Base-by-base conservation (phyloP, 208 protist species). In the Porcisia deanei region DNA sequence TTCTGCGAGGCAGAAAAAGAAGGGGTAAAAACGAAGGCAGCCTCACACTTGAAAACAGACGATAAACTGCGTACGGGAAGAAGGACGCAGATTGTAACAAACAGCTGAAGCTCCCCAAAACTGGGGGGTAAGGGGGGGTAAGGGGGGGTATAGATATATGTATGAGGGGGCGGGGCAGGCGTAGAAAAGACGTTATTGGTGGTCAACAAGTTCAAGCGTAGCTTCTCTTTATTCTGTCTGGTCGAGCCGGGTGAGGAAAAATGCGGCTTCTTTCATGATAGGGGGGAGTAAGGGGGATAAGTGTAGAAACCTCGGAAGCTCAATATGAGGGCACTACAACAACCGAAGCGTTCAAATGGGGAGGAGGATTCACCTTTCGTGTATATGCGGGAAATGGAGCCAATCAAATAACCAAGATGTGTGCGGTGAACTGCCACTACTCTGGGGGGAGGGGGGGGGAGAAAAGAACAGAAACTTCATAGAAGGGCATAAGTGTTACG, bases 61-160 rank as follows among this genome's bases (percentile, higher is more conserved):
- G 22, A 65, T 73, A 49, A 82, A 52, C 45, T 3, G 47, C 12
- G 71, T 39, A 22, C 43, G 45, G 16, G 4, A 54, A 80, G 55
- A 18, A 25, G 10, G 22, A 30, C 61, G 20, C 57, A 54, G 45
- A 79, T 47, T 43, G 58, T 10, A 77, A 71, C 16, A 55, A 43
- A 63, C 25, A 71, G 53, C 9, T 43, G 49, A 75, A 75, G 54
- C 25, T 30, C 41, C 41, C 18, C 8, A 67, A 65, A 67, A 52
- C 20, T 16, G 20, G 41, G 25, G 58, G 58, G 25, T 16, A 39
- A 22, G 25, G 34, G 25, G 58, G 25, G 8, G 58, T 16, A 39
- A 18, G 58, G 47, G 10, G 10, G 47, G 47, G 47, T 14, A 34
- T 45, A 20, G 39, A n/a, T 63, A 25, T 41, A 30, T 63, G 9